Evolutionary conservation across 2,329 filamentous ascomycete species (phyloP).

Genomic region (Peltaster fructicola): DNA sequence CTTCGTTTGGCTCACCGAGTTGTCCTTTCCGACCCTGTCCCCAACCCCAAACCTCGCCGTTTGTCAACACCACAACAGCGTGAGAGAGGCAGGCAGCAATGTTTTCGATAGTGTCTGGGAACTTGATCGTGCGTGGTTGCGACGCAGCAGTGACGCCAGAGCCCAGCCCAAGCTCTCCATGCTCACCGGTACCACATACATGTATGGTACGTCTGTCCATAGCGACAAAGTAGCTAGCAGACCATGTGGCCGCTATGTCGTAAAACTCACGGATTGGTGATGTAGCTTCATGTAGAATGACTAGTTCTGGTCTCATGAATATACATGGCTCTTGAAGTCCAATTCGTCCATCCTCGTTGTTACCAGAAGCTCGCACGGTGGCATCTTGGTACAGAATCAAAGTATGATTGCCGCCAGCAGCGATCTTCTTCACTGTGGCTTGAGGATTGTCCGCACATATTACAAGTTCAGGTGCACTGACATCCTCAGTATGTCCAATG

Average conservation of each 20-base stretch:
- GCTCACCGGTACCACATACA: conserved; percentile 46
- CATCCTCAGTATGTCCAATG: conserved; percentile 26
- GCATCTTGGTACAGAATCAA: conserved; percentile 47
- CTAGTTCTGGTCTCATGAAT: background rate
- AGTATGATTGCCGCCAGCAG: conserved; percentile 74
- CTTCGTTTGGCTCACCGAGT: conserved; percentile 41
- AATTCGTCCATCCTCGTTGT: conserved; percentile 33
- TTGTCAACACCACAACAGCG: conserved; percentile 51
- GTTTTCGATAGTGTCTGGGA: conserved; percentile 48
- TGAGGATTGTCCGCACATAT: background rate
- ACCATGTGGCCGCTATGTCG: conserved; percentile 53
- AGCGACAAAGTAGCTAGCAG: conserved; percentile 42
- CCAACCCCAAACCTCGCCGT: conserved; percentile 74
- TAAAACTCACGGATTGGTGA: background rate
- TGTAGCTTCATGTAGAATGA: background rate
- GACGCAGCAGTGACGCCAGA: conserved; percentile 11
- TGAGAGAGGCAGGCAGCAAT: conserved; percentile 65
- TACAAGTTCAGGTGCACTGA: conserved; percentile 15
- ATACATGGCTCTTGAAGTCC: conserved; percentile 8
- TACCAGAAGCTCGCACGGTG: conserved; percentile 47
- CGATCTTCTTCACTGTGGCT: conserved; percentile 19
- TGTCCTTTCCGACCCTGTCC: conserved; percentile 76
- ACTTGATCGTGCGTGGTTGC: conserved; percentile 36
- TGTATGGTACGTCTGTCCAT: conserved; percentile 33
- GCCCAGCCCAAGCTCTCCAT: conserved; percentile 56